phyloP scores from a whole-genome alignment of 2,329 filamentous ascomycete species.

The Botrytis porri region DNA sequence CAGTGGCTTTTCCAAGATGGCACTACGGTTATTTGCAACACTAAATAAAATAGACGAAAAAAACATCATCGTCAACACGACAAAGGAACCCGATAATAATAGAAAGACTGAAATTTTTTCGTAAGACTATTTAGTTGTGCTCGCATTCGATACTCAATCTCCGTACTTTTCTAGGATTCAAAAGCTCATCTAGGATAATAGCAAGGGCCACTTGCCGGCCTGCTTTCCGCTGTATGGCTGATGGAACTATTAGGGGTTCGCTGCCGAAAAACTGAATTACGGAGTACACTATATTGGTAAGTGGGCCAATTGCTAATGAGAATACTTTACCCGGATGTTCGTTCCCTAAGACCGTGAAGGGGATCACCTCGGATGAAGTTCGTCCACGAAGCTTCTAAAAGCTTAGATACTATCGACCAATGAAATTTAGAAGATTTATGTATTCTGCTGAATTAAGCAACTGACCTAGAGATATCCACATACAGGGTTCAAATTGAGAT shows the following conservation, averaged over 20 bases:
- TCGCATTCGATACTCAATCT: not conserved
- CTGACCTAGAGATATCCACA: not conserved
- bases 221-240: not conserved
- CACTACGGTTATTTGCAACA: not conserved
- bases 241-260: not conserved
- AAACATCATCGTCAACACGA: not conserved
- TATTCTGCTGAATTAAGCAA: not conserved
- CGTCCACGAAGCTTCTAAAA: not conserved
- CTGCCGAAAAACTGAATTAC: not conserved
- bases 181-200: not conserved
- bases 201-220: not conserved
- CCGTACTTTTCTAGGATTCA: not conserved
- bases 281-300: not conserved
- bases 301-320: not conserved
- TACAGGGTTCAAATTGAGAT: not conserved
- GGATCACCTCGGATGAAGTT: not conserved
- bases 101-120: not conserved
- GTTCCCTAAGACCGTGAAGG: not conserved
- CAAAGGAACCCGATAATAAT: not conserved
- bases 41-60: not conserved
- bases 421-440: not conserved
- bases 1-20: not conserved
- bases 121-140: not conserved
- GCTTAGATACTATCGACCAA: slow-evolving; percentile 27
- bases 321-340: not conserved